Conservation (phyloP, 2,329 filamentous ascomycete species). For the Stachybotrys chartarum region DNA sequence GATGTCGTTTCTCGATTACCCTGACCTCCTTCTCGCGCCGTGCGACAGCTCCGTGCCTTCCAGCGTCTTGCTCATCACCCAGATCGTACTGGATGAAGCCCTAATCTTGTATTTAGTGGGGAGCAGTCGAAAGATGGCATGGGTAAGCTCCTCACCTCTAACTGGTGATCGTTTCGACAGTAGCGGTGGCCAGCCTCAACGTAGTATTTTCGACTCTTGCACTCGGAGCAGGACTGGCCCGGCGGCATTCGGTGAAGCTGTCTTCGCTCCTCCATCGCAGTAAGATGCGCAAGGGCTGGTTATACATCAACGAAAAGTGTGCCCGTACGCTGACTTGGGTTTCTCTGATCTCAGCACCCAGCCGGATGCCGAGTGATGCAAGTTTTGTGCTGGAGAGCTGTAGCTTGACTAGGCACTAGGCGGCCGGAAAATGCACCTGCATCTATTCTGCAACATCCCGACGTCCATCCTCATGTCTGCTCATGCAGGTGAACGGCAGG, state of each 20-base stretch:
- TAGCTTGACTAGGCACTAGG: no score
- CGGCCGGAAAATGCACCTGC: neutral
- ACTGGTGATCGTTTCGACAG: slow-evolving; percentile 73
- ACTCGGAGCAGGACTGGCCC: slow-evolving; percentile 53
- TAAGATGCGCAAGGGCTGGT: no score
- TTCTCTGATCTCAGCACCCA: no score
- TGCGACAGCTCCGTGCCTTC: slow-evolving; percentile 46
- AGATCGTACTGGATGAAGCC: slow-evolving; percentile 49
- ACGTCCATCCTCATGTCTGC: neutral
- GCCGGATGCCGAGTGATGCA: no score
- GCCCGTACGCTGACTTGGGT: no score
- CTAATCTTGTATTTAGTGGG: slow-evolving; percentile 15
- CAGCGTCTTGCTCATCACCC: slow-evolving; percentile 66
- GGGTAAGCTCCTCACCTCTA: slow-evolving; percentile 48
- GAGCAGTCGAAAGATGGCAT: neutral
- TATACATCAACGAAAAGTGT: no score
- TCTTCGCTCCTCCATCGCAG: slow-evolving; percentile 30
- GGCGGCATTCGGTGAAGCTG: slow-evolving; percentile 43
- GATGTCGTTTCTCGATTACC: slow-evolving; percentile 46
- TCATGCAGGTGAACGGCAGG: no score
- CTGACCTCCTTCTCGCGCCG: slow-evolving; percentile 52
- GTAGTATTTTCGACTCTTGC: slow-evolving; percentile 66
- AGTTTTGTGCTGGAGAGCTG: no score
- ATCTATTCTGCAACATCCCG: neutral
- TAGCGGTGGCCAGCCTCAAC: slow-evolving; percentile 70